A percentile compares a stretch with the other conserved stretches of the same genome.
phyloP scores from a whole-genome alignment of 495 filamentous ascomycete species.

The Cairneyella variabilis region DNA sequence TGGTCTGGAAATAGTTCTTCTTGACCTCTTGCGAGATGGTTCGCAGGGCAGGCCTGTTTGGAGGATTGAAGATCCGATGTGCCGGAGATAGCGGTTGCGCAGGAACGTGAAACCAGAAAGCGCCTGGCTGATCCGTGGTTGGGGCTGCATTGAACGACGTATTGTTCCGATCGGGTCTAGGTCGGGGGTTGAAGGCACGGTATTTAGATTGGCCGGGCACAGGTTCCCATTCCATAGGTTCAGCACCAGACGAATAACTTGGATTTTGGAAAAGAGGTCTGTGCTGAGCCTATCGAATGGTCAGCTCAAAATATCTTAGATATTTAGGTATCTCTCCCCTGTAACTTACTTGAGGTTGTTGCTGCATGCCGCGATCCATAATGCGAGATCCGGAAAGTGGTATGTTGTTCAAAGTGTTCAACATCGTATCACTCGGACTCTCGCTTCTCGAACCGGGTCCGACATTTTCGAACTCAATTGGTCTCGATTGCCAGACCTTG shows the following conservation, averaged over 20 bases:
- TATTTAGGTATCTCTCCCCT: too few species aligned
- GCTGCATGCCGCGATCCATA: too few species aligned
- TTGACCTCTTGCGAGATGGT: conserved; percentile 38
- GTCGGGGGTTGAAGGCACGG: conserved; percentile 41
- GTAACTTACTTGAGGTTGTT: too few species aligned
- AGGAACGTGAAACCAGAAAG: conserved; percentile 59
- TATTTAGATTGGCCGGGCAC: conserved; percentile 48
- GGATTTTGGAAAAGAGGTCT: neutral
- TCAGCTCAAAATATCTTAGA: conserved; percentile 18
- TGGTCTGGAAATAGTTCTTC: conserved; percentile 42
- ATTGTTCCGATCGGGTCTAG: conserved; percentile 34
- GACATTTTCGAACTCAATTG: too few species aligned
- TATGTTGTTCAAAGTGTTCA: too few species aligned
- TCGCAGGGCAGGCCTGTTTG: conserved; percentile 43
- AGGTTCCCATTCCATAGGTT: conserved; percentile 84
- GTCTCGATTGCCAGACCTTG: too few species aligned
- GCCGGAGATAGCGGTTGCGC: conserved; percentile 61
- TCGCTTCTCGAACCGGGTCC: too few species aligned
- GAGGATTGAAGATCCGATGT: conserved; percentile 58
- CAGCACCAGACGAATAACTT: conserved; percentile 32
- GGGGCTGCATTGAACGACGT: conserved; percentile 55
- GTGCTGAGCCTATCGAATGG: conserved; percentile 19
- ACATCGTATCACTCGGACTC: too few species aligned
- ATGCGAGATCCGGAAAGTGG: too few species aligned
- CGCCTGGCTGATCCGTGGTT: conserved; percentile 33